A percentile compares a stretch with the other conserved stretches of the same genome.
These are phyloP conservation scores for Cladosporium velox DNA, from an alignment of 2,329 filamentous ascomycete species.

Conservation along the genomic window DNA sequence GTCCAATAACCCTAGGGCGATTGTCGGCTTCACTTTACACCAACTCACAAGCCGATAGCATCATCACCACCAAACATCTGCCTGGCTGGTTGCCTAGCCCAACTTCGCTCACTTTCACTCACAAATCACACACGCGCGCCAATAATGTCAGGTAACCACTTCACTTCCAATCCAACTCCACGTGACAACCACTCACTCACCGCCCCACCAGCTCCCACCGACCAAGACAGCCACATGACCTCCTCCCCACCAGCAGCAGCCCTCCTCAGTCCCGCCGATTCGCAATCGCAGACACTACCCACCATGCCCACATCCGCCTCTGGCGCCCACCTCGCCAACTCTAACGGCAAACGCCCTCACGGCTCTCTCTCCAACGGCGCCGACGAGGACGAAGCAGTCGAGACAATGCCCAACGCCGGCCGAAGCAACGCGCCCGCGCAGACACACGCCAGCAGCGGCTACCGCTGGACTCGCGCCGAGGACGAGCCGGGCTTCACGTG, in stretches of 20 bases:
- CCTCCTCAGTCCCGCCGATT: slow-evolving; percentile 50
- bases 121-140: neutral
- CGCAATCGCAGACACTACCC: slow-evolving; percentile 50
- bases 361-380: slow-evolving; percentile 37
- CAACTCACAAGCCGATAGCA: neutral
- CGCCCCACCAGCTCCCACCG: slow-evolving; percentile 41
- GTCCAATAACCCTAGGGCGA: neutral
- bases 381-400: slow-evolving; percentile 33
- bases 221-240: slow-evolving; percentile 46
- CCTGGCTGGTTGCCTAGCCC: neutral
- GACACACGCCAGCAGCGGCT: slow-evolving; percentile 35
- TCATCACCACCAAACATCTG: neutral
- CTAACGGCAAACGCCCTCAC: slow-evolving; percentile 42
- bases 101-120: neutral
- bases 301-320: slow-evolving; percentile 29
- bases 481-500: slow-evolving; percentile 54
- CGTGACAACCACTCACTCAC: slow-evolving; percentile 45
- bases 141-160: slow-evolving; percentile 17
- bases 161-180: slow-evolving; percentile 31
- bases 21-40: slow-evolving; percentile 4
- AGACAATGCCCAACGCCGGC: slow-evolving; percentile 28
- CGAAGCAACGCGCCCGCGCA: slow-evolving; percentile 26
- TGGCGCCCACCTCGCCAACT: slow-evolving; percentile 32
- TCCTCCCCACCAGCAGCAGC: slow-evolving; percentile 32
- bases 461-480: slow-evolving; percentile 39